phyloP scores from a whole-genome alignment of 768 basidiomycete genomes.

The Lactifluus volemus region DNA sequence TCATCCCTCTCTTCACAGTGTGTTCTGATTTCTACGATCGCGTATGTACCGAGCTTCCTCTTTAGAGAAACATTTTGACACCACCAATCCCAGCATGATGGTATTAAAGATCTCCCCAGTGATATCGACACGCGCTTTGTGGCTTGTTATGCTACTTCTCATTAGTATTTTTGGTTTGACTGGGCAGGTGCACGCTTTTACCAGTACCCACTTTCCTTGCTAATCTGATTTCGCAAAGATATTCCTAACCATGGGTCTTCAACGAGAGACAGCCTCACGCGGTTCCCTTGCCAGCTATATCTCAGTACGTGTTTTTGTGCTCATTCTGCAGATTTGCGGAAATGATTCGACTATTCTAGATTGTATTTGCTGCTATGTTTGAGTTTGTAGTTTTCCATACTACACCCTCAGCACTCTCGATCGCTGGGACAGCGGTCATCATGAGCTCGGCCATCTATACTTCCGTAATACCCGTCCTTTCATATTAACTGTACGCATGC shows the following conservation, averaged over 20 bases:
- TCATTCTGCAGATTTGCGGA: not conserved
- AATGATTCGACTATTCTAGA: conserved; percentile 20
- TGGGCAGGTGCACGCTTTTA: conserved; percentile 28
- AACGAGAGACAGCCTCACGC: conserved; percentile 55
- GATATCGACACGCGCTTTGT: conserved; percentile 37
- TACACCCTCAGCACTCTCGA: conserved; percentile 46
- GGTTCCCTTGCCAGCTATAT: conserved; percentile 54
- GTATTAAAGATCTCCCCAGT: conserved; percentile 33
- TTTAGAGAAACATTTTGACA: not conserved
- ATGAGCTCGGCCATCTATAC: conserved; percentile 53
- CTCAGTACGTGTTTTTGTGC: conserved; percentile 31
- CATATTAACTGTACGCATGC: not conserved
- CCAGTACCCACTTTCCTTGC: not conserved
- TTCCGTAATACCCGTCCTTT: conserved; percentile 37
- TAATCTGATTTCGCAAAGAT: conserved; percentile 26
- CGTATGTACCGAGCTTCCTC: conserved; percentile 16
- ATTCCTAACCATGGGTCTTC: conserved; percentile 52
- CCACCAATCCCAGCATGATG: conserved; percentile 33
- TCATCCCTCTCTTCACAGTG: conserved; percentile 56
- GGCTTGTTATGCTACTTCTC: conserved; percentile 39
- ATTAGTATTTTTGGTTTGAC: conserved; percentile 47
- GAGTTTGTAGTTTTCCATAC: conserved; percentile 59
- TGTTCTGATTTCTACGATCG: conserved; percentile 32
- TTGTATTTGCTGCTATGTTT: conserved; percentile 57
- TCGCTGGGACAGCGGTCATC: conserved; percentile 58